A percentile compares a stretch with the other conserved stretches of the same genome.
phyloP scores from a whole-genome alignment of 768 basidiomycete species.

The Leccinum uliginosum region DNA sequence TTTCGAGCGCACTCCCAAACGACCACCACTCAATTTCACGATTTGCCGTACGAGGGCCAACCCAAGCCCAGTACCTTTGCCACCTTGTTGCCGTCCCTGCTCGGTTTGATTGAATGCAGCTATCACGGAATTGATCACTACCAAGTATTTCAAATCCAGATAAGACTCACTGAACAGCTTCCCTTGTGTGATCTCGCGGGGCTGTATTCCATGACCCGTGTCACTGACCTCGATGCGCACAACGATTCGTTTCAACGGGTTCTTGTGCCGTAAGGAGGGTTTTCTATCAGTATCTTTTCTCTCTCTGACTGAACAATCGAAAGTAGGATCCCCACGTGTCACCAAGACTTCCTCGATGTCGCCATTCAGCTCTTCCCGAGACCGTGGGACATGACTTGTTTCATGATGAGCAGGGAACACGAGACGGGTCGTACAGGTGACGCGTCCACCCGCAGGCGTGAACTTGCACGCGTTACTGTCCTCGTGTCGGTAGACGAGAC shows the following conservation, averaged over 20 bases:
- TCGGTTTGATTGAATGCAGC: slow-evolving; percentile 79
- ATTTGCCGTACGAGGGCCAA: slow-evolving; percentile 76
- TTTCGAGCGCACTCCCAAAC: slow-evolving; percentile 65
- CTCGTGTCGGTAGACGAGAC: not conserved
- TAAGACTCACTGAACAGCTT: slow-evolving; percentile 62
- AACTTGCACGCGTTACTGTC: slow-evolving; percentile 77
- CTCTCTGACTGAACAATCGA: not conserved
- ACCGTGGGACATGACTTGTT: not conserved
- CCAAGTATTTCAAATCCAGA: not conserved
- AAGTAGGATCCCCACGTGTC: slow-evolving; percentile 29
- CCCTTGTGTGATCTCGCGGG: slow-evolving; percentile 63
- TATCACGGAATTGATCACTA: slow-evolving; percentile 19
- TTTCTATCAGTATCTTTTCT: not conserved
- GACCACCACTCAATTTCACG: slow-evolving; percentile 68
- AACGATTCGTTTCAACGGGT: slow-evolving; percentile 55
- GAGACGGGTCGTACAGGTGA: slow-evolving; percentile 65
- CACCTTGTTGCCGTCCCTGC: slow-evolving; percentile 68
- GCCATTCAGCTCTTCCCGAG: slow-evolving; percentile 9
- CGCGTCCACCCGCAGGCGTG: slow-evolving; percentile 62
- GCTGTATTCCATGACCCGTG: slow-evolving; percentile 62
- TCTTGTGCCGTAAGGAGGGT: not conserved
- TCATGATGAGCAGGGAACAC: slow-evolving; percentile 33
- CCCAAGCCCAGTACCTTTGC: slow-evolving; percentile 71
- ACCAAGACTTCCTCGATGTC: slow-evolving; percentile 23
- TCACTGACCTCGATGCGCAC: slow-evolving; percentile 84